Evolutionary conservation across 352 stramenopile species (phyloP).

Genomic region (Phytophthora colocasiae): DNA sequence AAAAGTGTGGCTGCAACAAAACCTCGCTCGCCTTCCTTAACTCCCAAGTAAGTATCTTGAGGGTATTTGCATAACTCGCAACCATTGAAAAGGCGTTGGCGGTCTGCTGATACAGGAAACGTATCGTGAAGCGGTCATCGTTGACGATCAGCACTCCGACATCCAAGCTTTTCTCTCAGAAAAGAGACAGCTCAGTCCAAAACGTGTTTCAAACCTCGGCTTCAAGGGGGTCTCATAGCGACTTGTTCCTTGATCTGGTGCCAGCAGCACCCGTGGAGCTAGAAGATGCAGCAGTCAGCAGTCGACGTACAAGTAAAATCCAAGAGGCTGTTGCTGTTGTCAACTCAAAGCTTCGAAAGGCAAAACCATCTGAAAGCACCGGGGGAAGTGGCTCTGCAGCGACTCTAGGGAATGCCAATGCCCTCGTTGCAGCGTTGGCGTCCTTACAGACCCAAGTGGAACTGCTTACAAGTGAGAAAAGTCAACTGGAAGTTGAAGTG

Average conservation of each 20-base stretch:
- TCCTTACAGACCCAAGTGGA: conserved; percentile 32
- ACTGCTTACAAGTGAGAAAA: conserved; percentile 32
- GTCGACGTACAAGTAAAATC: not conserved
- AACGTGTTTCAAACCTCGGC: conserved; percentile 7
- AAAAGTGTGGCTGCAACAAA: conserved; percentile 31
- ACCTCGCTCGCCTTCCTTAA: conserved; percentile 31
- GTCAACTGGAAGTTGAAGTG: conserved; percentile 31
- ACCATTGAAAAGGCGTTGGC: no score
- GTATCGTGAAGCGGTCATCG: conserved; percentile 31
- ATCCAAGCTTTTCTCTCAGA: conserved; percentile 31
- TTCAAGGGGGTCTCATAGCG: conserved; percentile 6
- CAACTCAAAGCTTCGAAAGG: conserved; percentile 9
- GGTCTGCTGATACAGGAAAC: conserved; percentile 24
- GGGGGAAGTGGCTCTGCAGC: conserved; percentile 8
- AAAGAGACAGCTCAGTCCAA: conserved; percentile 4
- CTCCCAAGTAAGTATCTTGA: conserved; percentile 21
- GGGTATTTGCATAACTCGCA: not conserved
- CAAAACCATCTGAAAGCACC: conserved; percentile 16
- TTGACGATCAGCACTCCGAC: conserved; percentile 18
- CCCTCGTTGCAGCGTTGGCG: conserved; percentile 27
- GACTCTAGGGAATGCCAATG: conserved; percentile 19
- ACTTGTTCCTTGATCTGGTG: conserved; percentile 12
- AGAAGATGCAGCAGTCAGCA: not conserved
- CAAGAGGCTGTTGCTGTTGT: not conserved
- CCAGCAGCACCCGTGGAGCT: not conserved